phyloP scores from a whole-genome alignment of 2,329 filamentous ascomycete species.

The Arthroderma uncinatum region DNA sequence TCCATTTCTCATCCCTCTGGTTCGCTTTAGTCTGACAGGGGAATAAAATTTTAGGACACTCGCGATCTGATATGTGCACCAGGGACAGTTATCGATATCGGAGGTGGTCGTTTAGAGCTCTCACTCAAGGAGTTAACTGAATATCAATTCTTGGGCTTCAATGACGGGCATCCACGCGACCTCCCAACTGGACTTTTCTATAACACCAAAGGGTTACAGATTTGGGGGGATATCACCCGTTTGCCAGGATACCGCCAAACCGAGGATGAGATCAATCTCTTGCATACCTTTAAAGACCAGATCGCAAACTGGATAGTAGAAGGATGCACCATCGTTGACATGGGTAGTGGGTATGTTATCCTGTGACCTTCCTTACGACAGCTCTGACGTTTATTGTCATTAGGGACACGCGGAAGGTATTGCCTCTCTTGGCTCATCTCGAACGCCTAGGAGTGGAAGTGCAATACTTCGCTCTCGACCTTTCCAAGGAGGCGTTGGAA shows the following conservation, averaged over 20 bases:
- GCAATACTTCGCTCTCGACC: slow-evolving; percentile 6
- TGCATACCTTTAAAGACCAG: not conserved
- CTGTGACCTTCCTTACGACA: not conserved
- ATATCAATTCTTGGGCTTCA: not conserved
- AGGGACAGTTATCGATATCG: slow-evolving; percentile 11
- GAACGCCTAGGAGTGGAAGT: not conserved
- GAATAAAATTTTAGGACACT: not conserved
- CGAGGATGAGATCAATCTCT: slow-evolving; percentile 5
- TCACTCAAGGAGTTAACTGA: not conserved
- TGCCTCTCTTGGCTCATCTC: not conserved
- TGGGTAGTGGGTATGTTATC: slow-evolving; percentile 5
- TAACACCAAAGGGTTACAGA: not conserved
- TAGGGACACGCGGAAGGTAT: slow-evolving; percentile 3
- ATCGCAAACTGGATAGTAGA: not conserved
- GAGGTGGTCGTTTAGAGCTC: not conserved
- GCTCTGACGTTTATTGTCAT: not conserved
- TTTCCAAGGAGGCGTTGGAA: slow-evolving; percentile 1
- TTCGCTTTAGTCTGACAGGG: not conserved
- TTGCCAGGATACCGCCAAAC: slow-evolving; percentile 5
- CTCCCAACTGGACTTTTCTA: slow-evolving; percentile 5
- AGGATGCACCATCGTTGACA: slow-evolving; percentile 4
- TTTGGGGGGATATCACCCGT: slow-evolving; percentile 2
- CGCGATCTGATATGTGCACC: not conserved
- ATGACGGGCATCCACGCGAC: not conserved
- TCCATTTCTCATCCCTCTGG: not conserved